Evolutionary conservation across 805 yeast species (phyloP).

Genomic region (Metschnikowia corniflorae): DNA sequence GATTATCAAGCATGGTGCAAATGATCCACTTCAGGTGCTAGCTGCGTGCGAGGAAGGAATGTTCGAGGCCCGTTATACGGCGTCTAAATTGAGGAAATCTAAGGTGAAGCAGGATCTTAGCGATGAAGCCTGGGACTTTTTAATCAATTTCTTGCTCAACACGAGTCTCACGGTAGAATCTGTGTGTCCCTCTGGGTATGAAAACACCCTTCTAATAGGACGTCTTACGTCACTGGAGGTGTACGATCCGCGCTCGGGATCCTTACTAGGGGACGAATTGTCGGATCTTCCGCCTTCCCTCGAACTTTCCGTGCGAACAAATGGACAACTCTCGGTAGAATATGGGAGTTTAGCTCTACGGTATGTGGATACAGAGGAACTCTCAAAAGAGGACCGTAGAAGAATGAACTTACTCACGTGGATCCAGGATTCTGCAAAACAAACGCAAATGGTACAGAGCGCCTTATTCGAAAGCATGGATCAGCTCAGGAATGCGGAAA

Average conservation of each 20-base stretch:
- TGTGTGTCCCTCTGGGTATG: constrained; percentile 11
- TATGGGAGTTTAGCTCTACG: constrained; percentile 12
- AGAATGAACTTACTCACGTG: constrained; percentile 16
- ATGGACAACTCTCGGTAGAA: constrained; percentile 11
- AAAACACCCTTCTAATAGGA: constrained; percentile 16
- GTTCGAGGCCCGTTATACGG: constrained; percentile 8
- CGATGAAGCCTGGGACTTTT: constrained; percentile 19
- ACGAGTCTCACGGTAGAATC: constrained; percentile 1
- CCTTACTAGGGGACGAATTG: constrained; percentile 23
- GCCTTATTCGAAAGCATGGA: background rate
- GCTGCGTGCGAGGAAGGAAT: constrained; percentile 21
- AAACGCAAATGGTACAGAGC: constrained; percentile 6
- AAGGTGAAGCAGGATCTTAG: constrained; percentile 11
- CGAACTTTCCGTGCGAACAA: constrained; percentile 10
- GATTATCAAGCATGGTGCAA: background rate
- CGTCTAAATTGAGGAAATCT: constrained; percentile 6
- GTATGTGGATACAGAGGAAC: constrained; percentile 8
- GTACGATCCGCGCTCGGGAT: constrained; percentile 22
- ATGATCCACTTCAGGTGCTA: constrained; percentile 1
- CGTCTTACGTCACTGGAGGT: constrained; percentile 24
- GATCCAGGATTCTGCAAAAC: constrained; percentile 10
- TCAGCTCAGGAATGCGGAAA: constrained; percentile 1
- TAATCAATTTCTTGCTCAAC: constrained; percentile 19
- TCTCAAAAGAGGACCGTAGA: constrained; percentile 4
- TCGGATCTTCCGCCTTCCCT: constrained; percentile 12